Conservation (phyloP, 192 early-diverging fungal species). For the Podila epigama region DNA sequence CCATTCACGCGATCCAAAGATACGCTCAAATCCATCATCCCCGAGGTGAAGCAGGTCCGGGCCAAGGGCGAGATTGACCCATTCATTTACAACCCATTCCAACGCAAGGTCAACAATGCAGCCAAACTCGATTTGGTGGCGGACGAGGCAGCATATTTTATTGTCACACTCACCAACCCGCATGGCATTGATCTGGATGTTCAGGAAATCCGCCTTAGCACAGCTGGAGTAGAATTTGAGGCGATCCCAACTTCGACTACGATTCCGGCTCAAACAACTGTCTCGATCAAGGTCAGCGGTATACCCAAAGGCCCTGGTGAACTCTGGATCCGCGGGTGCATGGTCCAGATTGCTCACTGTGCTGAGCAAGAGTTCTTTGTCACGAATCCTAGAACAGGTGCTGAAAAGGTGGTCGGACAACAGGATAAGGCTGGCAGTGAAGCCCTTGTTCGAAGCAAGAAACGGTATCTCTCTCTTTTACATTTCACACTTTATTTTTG, state of each 20-base stretch:
- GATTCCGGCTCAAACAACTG: slow-evolving; percentile 70
- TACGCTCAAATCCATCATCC: slow-evolving; percentile 37
- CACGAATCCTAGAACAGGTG: slow-evolving; percentile 20
- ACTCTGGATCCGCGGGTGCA: slow-evolving; percentile 69
- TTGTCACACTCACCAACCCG: slow-evolving; percentile 76
- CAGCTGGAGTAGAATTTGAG: slow-evolving; percentile 66
- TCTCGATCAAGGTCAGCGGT: slow-evolving; percentile 72
- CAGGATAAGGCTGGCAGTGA: background rate
- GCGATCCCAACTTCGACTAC: slow-evolving; percentile 62
- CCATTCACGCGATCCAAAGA: slow-evolving; percentile 64
- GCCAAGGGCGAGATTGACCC: slow-evolving; percentile 57
- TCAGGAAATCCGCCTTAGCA: slow-evolving; percentile 69
- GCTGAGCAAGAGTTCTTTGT: slow-evolving; percentile 62
- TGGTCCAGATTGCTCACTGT: slow-evolving; percentile 61
- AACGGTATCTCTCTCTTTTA: slow-evolving; percentile 15
- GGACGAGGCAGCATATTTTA: slow-evolving; percentile 73
- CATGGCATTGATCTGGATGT: slow-evolving; percentile 83
- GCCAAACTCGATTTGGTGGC: slow-evolving; percentile 66
- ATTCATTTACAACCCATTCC: slow-evolving; percentile 86
- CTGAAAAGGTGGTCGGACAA: background rate
- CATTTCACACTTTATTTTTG: background rate
- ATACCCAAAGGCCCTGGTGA: slow-evolving; percentile 65
- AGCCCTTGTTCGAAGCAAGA: slow-evolving; percentile 22
- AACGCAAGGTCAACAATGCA: slow-evolving; percentile 62
- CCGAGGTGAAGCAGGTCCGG: slow-evolving; percentile 25